Percentiles rank a stretch among this genome's conserved stretches.
Evolutionary conservation across 257 asterid species (phyloP).

Genomic region (Solanum sparsipilum): DNA sequence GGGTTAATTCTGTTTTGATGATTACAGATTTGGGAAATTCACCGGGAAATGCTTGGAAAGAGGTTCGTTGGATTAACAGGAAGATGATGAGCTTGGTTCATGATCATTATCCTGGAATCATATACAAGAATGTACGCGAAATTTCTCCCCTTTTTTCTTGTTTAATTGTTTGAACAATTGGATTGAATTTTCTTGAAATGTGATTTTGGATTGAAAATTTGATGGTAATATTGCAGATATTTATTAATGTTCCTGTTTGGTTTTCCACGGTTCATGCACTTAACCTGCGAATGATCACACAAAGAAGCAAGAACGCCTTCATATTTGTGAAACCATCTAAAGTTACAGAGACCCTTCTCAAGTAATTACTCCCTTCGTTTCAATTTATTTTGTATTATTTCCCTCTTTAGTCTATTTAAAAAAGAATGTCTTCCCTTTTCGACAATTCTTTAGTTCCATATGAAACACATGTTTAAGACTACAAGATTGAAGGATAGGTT

Average conservation of each 20-base stretch:
- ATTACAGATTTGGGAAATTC: slow-evolving; percentile 51
- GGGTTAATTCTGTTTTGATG: slow-evolving; percentile 41
- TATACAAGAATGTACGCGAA: slow-evolving; percentile 46
- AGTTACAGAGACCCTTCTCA: slow-evolving; percentile 68
- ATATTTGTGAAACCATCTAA: slow-evolving; percentile 55
- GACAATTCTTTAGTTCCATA: background rate
- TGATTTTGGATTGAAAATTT: background rate
- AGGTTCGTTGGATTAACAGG: slow-evolving; percentile 34
- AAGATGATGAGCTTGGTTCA: slow-evolving; percentile 40
- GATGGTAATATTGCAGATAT: slow-evolving; percentile 37
- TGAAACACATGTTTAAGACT: background rate
- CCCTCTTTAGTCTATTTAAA: no score
- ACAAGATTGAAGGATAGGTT: background rate
- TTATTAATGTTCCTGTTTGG: slow-evolving; percentile 71
- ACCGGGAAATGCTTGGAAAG: slow-evolving; percentile 30
- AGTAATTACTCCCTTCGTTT: slow-evolving; percentile 20
- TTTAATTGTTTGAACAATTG: background rate
- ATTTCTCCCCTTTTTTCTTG: background rate
- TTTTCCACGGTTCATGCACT: slow-evolving; percentile 47
- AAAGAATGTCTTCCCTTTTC: no score
- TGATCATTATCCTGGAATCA: slow-evolving; percentile 61
- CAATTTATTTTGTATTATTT: background rate
- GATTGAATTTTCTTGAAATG: background rate
- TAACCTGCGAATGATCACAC: slow-evolving; percentile 40
- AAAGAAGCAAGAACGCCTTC: slow-evolving; percentile 46